phyloP scores from a whole-genome alignment of 371 early-diverging fungal species.

The Mortierella sp. region DNA sequence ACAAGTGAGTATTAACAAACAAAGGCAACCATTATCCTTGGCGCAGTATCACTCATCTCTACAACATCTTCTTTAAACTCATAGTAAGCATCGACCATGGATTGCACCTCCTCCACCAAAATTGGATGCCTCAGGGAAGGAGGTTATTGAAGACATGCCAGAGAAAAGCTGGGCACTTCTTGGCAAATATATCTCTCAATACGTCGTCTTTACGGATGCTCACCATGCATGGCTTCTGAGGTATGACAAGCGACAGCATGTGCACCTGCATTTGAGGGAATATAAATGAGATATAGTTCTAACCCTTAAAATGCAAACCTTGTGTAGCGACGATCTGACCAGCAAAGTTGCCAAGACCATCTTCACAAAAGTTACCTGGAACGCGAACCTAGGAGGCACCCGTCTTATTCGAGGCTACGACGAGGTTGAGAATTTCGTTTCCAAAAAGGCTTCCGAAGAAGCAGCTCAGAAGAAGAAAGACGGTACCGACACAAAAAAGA shows the following conservation, averaged over 20 bases:
- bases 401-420: slow-evolving; percentile 79
- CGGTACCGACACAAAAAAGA: slow-evolving; percentile 50
- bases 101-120: slow-evolving; percentile 34
- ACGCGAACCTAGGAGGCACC: slow-evolving; percentile 74
- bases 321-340: slow-evolving; percentile 59
- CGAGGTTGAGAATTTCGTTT: slow-evolving; percentile 68
- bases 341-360: slow-evolving; percentile 82
- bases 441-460: slow-evolving; percentile 49
- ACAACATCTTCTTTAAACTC: background rate
- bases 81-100: slow-evolving; percentile 73
- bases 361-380: slow-evolving; percentile 73
- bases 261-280: too few species aligned
- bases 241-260: slow-evolving; percentile 36
- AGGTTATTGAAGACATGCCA: slow-evolving; percentile 23
- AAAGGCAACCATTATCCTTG: background rate
- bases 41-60: background rate
- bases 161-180: slow-evolving; percentile 77
- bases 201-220: slow-evolving; percentile 74
- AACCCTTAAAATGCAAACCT: too few species aligned
- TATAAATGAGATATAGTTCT: too few species aligned
- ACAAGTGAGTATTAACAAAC: slow-evolving; percentile 59
- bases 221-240: slow-evolving; percentile 74
- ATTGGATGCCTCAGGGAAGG: slow-evolving; percentile 39
- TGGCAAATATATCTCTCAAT: slow-evolving; percentile 83
- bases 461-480: slow-evolving; percentile 56